Conservation (phyloP, 805 yeast species). For the Monosporozyma yasuniensis region DNA sequence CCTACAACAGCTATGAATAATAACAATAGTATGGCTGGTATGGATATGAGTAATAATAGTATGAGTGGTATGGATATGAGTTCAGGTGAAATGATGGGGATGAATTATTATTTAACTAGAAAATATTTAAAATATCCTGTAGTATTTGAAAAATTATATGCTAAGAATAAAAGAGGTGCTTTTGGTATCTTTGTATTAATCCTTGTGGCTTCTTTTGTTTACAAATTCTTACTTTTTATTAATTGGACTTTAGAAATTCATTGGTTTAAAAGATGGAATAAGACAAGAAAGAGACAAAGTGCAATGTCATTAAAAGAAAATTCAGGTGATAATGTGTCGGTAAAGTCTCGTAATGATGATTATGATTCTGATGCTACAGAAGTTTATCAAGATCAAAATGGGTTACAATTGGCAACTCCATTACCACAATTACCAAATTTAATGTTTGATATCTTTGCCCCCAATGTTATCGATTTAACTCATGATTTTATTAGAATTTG, state of each 20-base stretch:
- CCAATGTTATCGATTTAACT: constrained; percentile 20
- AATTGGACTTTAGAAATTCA: constrained; percentile 58
- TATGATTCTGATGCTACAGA: constrained; percentile 3
- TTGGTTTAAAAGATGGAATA: constrained; percentile 43
- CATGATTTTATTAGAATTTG: constrained; percentile 47
- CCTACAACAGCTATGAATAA: neutral
- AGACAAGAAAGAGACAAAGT: constrained; percentile 9
- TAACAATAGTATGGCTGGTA: constrained; percentile 4
- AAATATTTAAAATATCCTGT: constrained; percentile 50
- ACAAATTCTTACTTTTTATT: constrained; percentile 51
- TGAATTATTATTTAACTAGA: constrained; percentile 53
- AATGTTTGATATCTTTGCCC: constrained; percentile 22
- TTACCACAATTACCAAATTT: constrained; percentile 27
- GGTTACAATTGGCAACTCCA: constrained; percentile 24
- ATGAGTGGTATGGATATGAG: constrained; percentile 9
- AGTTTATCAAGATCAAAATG: constrained; percentile 27
- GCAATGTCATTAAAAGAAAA: neutral
- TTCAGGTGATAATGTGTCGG: neutral
- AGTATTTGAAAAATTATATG: constrained; percentile 45
- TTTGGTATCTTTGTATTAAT: constrained; percentile 65
- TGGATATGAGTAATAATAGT: constrained; percentile 12
- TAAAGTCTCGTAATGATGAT: neutral
- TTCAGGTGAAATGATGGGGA: constrained; percentile 10
- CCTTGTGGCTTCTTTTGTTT: constrained; percentile 48
- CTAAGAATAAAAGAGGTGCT: constrained; percentile 49